Evolutionary conservation across 495 filamentous ascomycete species (phyloP).

Genomic region (Aspergillus biplanus): DNA sequence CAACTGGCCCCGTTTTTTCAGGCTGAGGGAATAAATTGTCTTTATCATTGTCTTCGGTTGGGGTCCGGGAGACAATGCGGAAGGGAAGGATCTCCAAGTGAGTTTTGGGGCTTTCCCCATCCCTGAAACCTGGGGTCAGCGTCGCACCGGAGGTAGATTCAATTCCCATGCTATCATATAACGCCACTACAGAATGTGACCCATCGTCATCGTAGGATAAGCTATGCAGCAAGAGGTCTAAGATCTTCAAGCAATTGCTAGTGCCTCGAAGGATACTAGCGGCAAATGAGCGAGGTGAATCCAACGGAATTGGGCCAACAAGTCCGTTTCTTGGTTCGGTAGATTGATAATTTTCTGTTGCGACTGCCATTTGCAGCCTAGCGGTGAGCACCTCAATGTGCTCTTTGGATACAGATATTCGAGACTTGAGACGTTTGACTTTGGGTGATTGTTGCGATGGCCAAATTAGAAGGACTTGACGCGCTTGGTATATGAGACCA

Average conservation of each 20-base stretch:
- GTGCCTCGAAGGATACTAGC: slow-evolving; percentile 27
- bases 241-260: slow-evolving; percentile 23
- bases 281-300: slow-evolving; percentile 28
- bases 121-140: neutral
- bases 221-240: slow-evolving; percentile 22
- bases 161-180: neutral
- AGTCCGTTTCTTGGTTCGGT: slow-evolving; percentile 12
- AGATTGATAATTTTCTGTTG: slow-evolving; percentile 18
- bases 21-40: neutral
- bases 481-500: slow-evolving; percentile 23
- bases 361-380: slow-evolving; percentile 22
- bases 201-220: slow-evolving; percentile 14
- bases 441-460: neutral
- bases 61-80: slow-evolving; percentile 25
- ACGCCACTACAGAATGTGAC: neutral
- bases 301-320: slow-evolving; percentile 28
- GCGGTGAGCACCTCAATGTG: slow-evolving; percentile 15
- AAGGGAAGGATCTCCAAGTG: slow-evolving; percentile 21
- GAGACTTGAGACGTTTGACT: neutral
- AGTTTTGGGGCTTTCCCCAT: neutral
- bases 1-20: slow-evolving; percentile 7
- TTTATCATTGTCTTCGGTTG: neutral
- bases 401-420: neutral
- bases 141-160: neutral
- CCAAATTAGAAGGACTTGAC: neutral